Conservation (phyloP, 805 yeast genomes). For the Torulaspora franciscae region DNA sequence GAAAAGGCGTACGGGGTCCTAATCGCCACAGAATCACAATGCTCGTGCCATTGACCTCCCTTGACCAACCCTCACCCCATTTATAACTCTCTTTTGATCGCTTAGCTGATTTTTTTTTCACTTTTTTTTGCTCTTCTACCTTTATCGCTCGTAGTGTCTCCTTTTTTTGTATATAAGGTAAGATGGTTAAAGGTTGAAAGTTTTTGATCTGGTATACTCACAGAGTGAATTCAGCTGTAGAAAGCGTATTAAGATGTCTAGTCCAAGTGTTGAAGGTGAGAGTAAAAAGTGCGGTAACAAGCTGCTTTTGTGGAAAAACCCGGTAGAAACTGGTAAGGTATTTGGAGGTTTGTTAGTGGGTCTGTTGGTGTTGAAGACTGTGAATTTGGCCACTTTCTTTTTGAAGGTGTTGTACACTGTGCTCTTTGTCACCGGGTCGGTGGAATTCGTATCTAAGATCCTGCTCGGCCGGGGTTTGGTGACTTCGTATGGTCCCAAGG, state of each 20-base stretch:
- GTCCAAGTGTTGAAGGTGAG: slow-evolving; percentile 4
- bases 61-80: background rate
- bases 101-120: background rate
- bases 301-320: slow-evolving; percentile 35
- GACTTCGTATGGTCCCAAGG: slow-evolving; percentile 61
- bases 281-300: slow-evolving; percentile 12
- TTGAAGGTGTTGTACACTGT: slow-evolving; percentile 57
- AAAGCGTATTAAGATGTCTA: background rate
- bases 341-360: slow-evolving; percentile 57
- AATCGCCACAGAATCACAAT: background rate
- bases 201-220: background rate
- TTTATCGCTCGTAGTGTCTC: slow-evolving; percentile 9
- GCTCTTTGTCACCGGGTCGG: slow-evolving; percentile 59
- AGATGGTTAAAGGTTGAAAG: slow-evolving; percentile 2
- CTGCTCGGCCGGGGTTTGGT: slow-evolving; percentile 76
- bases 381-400: slow-evolving; percentile 57
- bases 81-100: background rate
- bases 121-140: background rate
- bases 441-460: slow-evolving; percentile 70
- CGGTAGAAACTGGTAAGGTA: slow-evolving; percentile 69
- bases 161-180: slow-evolving; percentile 4
- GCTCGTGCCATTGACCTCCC: background rate
- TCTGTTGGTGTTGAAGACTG: slow-evolving; percentile 54
- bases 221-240: background rate
- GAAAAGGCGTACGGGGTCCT: background rate